phyloP scores from a whole-genome alignment of 805 yeast species.

The Nematodospora valgi region DNA sequence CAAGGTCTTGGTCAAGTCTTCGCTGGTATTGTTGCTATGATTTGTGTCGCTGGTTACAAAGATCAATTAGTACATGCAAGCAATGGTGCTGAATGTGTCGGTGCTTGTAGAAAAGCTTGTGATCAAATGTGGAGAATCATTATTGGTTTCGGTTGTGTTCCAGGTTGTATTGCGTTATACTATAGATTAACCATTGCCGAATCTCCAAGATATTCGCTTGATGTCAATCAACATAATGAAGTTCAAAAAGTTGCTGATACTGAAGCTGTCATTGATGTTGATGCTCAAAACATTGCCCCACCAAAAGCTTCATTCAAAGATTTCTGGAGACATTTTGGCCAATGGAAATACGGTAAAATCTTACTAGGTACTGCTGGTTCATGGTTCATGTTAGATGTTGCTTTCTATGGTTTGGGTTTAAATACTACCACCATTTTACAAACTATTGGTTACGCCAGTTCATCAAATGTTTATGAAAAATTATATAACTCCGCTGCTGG shows the following conservation, averaged over 20 bases:
- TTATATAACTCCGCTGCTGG: slow-evolving; percentile 83
- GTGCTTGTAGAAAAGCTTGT: slow-evolving; percentile 67
- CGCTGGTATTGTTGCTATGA: slow-evolving; percentile 80
- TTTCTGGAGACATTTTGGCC: slow-evolving; percentile 67
- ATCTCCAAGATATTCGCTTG: slow-evolving; percentile 88
- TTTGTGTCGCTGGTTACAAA: slow-evolving; percentile 77
- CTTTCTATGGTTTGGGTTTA: slow-evolving; percentile 84
- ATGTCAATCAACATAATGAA: slow-evolving; percentile 60
- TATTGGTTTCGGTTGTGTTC: slow-evolving; percentile 86
- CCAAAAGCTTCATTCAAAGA: slow-evolving; percentile 82
- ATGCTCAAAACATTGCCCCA: slow-evolving; percentile 44
- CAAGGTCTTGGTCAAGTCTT: slow-evolving; percentile 95
- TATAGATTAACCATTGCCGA: slow-evolving; percentile 93
- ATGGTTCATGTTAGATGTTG: slow-evolving; percentile 89
- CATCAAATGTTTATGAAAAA: slow-evolving; percentile 62
- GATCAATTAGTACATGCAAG: slow-evolving; percentile 49
- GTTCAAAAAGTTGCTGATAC: slow-evolving; percentile 52
- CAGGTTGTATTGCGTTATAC: slow-evolving; percentile 80
- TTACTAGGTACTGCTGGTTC: slow-evolving; percentile 86
- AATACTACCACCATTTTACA: slow-evolving; percentile 76
- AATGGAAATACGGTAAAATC: slow-evolving; percentile 86
- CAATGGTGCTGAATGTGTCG: slow-evolving; percentile 58
- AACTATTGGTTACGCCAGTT: slow-evolving; percentile 75
- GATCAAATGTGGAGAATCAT: slow-evolving; percentile 95
- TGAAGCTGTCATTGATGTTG: slow-evolving; percentile 38